Evolutionary conservation across 176 grass and related monocot genomes (phyloP), one percentile per base, ranked within the genome.

Genomic region (Zoysia japonica): DNA sequence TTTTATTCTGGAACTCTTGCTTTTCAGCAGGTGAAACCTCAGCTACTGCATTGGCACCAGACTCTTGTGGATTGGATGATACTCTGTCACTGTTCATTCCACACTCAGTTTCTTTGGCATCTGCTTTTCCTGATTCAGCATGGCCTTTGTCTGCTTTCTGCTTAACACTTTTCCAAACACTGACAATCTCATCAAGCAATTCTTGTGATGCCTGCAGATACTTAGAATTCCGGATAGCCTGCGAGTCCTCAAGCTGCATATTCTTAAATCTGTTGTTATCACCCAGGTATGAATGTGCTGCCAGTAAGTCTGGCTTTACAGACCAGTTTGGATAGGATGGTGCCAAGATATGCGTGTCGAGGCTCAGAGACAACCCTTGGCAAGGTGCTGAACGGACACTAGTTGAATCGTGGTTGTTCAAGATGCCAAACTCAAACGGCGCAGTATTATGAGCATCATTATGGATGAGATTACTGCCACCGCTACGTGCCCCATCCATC

Each of bases 1-100:
- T 77, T 82, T 96, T 99, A 82, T 93, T 96, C 76, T 96, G 96
- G 72, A 99, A 86, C 70, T 99, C 96, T 79, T 99, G 96, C 78
- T 91, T 99, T 72, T 96, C 96, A 74, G 88, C 90, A 2, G 79
- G 73, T 8, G 88, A 88, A 88, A 99, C 71, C 79, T 99, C 96
- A 61, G 70, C 62, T 72, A 74, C 69, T 0, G 39, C 85, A 84
- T 91, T 80, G 41, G 82, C 85, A 71, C 59, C 68, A 62, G 89
- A 87, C 63, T 91, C 96, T 61, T 77, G 88, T 36, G 79, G 85
- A 60, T 93, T 85, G 9, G 78, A 90, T 68, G 88, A 81, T 62
- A 83, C 19, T 44, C 80, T 73, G 40, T 89, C 96, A 61, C 79
- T 82, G 75, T 99, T 99, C 35, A 70, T 89, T 1, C 44, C 86